phyloP scores from a whole-genome alignment of 192 early-diverging fungal species.

The Backusella tarrabulga region DNA sequence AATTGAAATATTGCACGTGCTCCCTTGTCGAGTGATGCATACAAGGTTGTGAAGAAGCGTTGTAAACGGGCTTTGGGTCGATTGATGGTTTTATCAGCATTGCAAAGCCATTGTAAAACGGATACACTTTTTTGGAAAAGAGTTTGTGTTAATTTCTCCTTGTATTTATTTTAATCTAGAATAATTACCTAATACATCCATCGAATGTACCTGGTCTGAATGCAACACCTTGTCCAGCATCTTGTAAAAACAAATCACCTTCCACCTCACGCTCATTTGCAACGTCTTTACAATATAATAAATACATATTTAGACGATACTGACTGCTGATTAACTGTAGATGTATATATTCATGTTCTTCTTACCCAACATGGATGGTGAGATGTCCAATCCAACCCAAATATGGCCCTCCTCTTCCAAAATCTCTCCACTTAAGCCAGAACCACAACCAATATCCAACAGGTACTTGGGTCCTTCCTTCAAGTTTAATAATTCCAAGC shows the following conservation, averaged over 20 bases:
- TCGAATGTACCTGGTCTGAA: constrained; percentile 97
- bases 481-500: constrained; percentile 87
- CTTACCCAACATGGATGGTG: constrained; percentile 79
- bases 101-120: constrained; percentile 98
- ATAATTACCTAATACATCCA: constrained; percentile 75
- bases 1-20: constrained; percentile 98
- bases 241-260: constrained; percentile 94
- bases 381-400: constrained; percentile 98
- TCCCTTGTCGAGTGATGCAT: constrained; percentile 83
- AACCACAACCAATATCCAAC: constrained; percentile 97
- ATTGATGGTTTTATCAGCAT: constrained; percentile 92
- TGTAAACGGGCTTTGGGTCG: constrained; percentile 78
- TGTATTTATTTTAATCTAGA: not conserved
- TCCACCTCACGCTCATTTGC: constrained; percentile 90
- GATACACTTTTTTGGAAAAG: constrained; percentile 67
- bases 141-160: not conserved
- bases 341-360: not conserved
- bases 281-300: constrained; percentile 45
- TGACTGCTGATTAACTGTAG: not conserved
- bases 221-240: constrained; percentile 92
- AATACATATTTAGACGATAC: not conserved
- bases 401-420: constrained; percentile 93
- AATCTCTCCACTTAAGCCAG: constrained; percentile 93
- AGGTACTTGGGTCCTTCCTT: constrained; percentile 74
- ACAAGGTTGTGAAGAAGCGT: constrained; percentile 92